These are phyloP conservation scores for Camellia japonica DNA, from an alignment of 148 eudicot species.

Conservation along the genomic window DNA sequence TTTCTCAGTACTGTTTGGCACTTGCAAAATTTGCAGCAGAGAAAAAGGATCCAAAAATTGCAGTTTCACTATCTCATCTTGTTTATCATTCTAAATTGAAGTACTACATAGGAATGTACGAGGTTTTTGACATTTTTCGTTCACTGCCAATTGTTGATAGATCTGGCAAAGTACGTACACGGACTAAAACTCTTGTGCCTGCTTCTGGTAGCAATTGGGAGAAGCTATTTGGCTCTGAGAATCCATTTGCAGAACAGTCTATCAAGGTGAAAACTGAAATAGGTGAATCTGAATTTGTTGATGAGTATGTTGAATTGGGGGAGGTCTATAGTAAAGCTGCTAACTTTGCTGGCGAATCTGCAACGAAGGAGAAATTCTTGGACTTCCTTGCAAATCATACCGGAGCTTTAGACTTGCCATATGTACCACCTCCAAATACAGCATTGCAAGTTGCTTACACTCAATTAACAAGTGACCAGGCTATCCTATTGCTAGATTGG, in stretches of 20 bases:
- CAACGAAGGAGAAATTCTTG: background rate
- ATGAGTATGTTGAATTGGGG: conserved; percentile 23
- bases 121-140: background rate
- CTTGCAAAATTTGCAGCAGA: conserved; percentile 5
- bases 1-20: conserved; percentile 16
- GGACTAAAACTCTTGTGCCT: conserved; percentile 19
- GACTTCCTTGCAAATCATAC: background rate
- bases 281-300: conserved; percentile 19
- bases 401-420: conserved; percentile 12
- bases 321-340: conserved; percentile 19
- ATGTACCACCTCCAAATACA: conserved; percentile 1
- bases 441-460: background rate
- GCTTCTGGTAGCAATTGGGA: conserved; percentile 32
- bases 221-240: conserved; percentile 28
- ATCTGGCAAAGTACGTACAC: conserved; percentile 8
- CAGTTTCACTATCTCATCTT: conserved; percentile 27
- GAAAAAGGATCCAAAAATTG: conserved; percentile 8
- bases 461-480: conserved; percentile 12
- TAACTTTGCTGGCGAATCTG: background rate
- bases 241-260: conserved; percentile 5
- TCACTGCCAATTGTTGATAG: conserved; percentile 32
- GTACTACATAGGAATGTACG: conserved; percentile 11
- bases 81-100: conserved; percentile 25
- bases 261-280: background rate
- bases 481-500: conserved; percentile 14